phyloP scores from a whole-genome alignment of 2,329 filamentous ascomycete genomes.

The Nigrospora osmanthi region DNA sequence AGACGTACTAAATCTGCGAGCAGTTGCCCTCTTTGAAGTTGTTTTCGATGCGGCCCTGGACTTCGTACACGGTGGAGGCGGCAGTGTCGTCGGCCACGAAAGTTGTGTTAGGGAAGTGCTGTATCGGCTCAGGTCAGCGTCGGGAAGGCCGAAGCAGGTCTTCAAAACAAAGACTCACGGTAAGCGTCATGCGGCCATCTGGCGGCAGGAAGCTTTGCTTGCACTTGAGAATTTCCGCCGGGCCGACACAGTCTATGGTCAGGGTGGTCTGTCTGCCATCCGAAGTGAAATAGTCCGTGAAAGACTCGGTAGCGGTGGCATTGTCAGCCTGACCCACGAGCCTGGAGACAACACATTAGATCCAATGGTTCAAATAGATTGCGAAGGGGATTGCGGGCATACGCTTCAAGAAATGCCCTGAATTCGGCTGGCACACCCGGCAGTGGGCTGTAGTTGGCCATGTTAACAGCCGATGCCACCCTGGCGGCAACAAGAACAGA shows the following conservation, averaged over 20 bases:
- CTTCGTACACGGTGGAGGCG: conserved; percentile 5
- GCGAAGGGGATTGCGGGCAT: not conserved
- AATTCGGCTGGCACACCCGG: conserved; percentile 2
- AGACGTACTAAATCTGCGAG: conserved; percentile 6
- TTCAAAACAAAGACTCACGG: not conserved
- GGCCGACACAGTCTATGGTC: conserved; percentile 3
- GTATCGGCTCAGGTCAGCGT: not conserved
- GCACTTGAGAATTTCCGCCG: conserved; percentile 5
- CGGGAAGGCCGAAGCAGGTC: not conserved
- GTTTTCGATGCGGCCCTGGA: conserved; percentile 6
- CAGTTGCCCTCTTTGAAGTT: conserved; percentile 5
- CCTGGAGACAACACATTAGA: not conserved
- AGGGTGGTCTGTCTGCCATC: conserved; percentile 6
- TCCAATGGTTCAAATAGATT: not conserved
- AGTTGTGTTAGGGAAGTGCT: conserved; percentile 8
- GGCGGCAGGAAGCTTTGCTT: conserved; percentile 3
- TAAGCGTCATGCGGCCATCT: conserved; percentile 3
- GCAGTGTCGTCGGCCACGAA: conserved; percentile 4
- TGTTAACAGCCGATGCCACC: not conserved
- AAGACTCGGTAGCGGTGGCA: conserved; percentile 2
- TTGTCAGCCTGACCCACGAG: conserved; percentile 6
- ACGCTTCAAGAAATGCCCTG: conserved; percentile 3
- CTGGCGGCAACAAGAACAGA: not conserved
- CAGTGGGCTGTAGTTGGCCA: conserved; percentile 4
- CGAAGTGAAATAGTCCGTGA: conserved; percentile 6